Base-by-base conservation (phyloP, 1,139 yeast genomes). In the Komagataea norvegica region DNA sequence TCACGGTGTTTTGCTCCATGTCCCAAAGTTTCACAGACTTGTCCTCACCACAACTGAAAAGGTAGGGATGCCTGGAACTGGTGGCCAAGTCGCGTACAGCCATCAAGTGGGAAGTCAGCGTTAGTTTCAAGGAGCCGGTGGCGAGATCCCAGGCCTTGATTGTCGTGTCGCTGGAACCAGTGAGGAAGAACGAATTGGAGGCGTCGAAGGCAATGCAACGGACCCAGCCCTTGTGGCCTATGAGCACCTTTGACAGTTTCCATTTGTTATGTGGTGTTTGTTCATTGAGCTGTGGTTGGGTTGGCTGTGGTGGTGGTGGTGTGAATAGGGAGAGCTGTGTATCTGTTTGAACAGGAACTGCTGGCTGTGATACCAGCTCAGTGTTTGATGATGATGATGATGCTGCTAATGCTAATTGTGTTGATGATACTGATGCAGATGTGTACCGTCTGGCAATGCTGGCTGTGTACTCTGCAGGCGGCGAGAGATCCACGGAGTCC, bases 21-120 rank as follows among this genome's bases (percentile, higher is more conserved):
- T 93, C 98, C 96, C 97, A 93, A 61, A 97, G 89, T 54, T 88
- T 77, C n/a, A 88, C 87, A 27, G 88, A 74, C 57, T 89, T 89
- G 61, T 93, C 99, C 56, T 91, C 97, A 26, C 96, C 85, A 20
- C 93, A 93, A 9, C 93, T 78, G 56, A 88, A 93, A 63, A 93
- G 65, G 59, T 91, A 91, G 0, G 97, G 96, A 53, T 78, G 87
- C 41, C 84, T 66, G 3, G 71, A 63, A 0, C 96, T 85, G 1
- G 89, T 73, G 0, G 72, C 80, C 20, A 91, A 57, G 2, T 88
- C 83, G 38, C 96, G 65, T 1, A 93, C 91, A 0, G 88, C 79
- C 95, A 91, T 84, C 5, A 84, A 74, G 60, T 93, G 98, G 0
- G 96, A 96, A 0, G 95, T 80, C 16, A 93, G 64, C 0, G 96